These are phyloP conservation scores for Fraxinus paxiana DNA, from an alignment of 305 asterid genomes.

Conservation along the genomic window DNA sequence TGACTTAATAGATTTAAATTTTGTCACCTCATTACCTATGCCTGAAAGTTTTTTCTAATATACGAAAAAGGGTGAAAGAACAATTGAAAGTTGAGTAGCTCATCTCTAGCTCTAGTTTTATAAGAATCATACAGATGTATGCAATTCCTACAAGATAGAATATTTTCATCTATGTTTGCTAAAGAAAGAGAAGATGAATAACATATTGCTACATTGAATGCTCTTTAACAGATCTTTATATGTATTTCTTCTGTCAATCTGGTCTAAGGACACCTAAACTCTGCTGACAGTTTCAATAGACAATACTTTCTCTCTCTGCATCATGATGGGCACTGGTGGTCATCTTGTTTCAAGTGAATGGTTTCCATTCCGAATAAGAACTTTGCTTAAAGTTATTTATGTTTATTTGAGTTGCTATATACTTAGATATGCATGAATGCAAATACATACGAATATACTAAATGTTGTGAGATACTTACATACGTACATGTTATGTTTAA, in stretches of 20 bases:
- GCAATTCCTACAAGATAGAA: background rate
- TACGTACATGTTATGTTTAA: background rate
- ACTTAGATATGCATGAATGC: background rate
- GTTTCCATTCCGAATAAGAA: background rate
- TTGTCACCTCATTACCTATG: background rate
- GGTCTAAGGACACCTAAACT: background rate
- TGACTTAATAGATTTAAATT: background rate
- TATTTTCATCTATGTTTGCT: background rate
- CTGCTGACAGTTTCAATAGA: background rate
- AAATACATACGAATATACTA: background rate
- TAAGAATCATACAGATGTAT: background rate
- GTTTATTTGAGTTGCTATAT: background rate
- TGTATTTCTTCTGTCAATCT: background rate
- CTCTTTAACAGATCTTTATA: background rate
- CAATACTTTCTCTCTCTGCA: background rate
- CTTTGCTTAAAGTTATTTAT: background rate
- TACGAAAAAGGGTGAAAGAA: background rate
- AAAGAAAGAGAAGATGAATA: background rate
- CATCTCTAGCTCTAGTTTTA: background rate
- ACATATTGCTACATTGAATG: background rate
- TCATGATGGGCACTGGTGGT: background rate
- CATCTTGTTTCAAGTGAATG: background rate
- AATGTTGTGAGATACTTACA: background rate
- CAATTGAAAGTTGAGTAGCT: background rate
- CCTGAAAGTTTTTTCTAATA: background rate